A percentile compares a stretch with the other conserved stretches of the same genome.
phyloP scores from a whole-genome alignment of 345 rosid genomes.

The Isatis tinctoria region DNA sequence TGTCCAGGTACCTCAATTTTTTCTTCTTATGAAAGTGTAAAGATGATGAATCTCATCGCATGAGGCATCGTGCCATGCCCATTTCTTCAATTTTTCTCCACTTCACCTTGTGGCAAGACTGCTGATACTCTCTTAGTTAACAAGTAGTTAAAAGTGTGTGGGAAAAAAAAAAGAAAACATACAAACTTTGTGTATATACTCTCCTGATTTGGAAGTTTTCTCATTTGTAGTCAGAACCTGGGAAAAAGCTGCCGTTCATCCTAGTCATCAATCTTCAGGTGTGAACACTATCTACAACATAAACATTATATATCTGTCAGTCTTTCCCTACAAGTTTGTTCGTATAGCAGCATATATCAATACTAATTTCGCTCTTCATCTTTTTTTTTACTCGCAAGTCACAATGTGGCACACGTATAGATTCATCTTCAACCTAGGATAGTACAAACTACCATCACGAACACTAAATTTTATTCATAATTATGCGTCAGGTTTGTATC shows the following conservation, averaged over 20 bases:
- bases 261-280: conserved; percentile 92
- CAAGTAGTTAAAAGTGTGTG: neutral
- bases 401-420: neutral
- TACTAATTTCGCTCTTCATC: too few relatives aligned
- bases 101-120: conserved; percentile 2
- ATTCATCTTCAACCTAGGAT: neutral
- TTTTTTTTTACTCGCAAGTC: neutral
- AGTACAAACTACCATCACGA: neutral
- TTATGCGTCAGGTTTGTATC: neutral
- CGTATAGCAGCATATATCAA: too few relatives aligned
- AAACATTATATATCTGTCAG: neutral
- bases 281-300: conserved; percentile 10
- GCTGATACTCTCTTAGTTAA: neutral
- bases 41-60: neutral
- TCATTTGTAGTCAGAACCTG: conserved; percentile 73
- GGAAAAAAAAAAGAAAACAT: neutral
- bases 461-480: neutral
- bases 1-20: conserved; percentile 62
- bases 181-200: neutral
- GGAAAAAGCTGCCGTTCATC: conserved; percentile 88
- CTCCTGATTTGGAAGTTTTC: conserved; percentile 14
- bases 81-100: neutral
- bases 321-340: neutral
- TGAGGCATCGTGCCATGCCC: neutral
- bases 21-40: neutral